phyloP scores from a whole-genome alignment of 2,329 filamentous ascomycete species.

The Apiospora marii region DNA sequence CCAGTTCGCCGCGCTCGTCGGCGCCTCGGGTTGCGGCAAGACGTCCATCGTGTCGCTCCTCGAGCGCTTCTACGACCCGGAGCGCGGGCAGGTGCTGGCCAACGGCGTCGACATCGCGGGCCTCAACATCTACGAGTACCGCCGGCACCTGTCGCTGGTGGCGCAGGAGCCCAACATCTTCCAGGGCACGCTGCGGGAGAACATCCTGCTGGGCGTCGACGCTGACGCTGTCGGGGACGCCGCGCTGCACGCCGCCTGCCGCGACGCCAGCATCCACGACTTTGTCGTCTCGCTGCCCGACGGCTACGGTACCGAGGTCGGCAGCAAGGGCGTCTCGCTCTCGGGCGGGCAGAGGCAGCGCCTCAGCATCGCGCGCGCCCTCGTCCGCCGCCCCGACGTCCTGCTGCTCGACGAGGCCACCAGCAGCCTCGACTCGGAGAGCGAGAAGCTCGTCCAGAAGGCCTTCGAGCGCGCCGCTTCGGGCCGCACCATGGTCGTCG shows the following conservation, averaged over 20 bases:
- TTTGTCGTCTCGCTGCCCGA: conserved; percentile 86
- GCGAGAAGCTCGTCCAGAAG: conserved; percentile 64
- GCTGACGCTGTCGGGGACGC: conserved; percentile 60
- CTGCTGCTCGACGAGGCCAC: conserved; percentile 79
- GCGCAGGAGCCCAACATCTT: conserved; percentile 79
- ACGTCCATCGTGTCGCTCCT: conserved; percentile 73
- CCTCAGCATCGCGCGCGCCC: conserved; percentile 72
- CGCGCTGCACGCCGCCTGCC: conserved; percentile 60
- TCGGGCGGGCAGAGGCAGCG: conserved; percentile 79
- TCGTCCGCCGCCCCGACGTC: conserved; percentile 70
- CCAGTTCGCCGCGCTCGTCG: conserved; percentile 75
- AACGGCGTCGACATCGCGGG: conserved; percentile 67
- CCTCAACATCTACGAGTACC: conserved; percentile 68
- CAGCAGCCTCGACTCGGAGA: conserved; percentile 70
- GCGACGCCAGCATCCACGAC: conserved; percentile 72
- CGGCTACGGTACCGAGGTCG: conserved; percentile 90
- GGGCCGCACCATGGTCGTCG: conserved; percentile 73
- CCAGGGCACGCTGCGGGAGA: conserved; percentile 68
- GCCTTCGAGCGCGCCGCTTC: conserved; percentile 71
- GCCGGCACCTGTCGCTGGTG: conserved; percentile 72
- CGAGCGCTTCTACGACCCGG: conserved; percentile 75
- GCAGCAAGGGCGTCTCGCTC: conserved; percentile 70
- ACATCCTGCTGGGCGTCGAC: conserved; percentile 71
- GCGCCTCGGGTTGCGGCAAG: conserved; percentile 76
- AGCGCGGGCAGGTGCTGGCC: conserved; percentile 69